phyloP scores from a whole-genome alignment of 2,329 filamentous ascomycete species.

The Rutstroemia sydowiana region DNA sequence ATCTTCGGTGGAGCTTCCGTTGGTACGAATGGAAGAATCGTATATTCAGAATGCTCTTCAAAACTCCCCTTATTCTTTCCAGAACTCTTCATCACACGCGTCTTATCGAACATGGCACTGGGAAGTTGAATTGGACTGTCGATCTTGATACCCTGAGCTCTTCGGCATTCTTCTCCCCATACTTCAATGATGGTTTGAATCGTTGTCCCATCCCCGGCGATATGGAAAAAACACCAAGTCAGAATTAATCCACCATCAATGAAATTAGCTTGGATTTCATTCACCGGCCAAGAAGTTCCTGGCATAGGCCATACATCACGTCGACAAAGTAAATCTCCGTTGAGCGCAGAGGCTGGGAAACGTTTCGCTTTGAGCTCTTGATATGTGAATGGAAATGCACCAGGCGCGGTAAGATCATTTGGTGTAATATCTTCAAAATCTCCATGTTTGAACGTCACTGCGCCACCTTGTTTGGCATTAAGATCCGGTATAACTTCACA shows the following conservation, averaged over 20 bases:
- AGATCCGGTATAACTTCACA: no score
- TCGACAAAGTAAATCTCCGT: no score
- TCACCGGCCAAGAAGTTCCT: no score
- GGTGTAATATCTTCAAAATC: no score
- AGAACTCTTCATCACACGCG: neutral
- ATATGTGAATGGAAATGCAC: no score
- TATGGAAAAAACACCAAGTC: neutral
- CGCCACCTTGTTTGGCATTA: no score
- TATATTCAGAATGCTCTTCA: neutral
- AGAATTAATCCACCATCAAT: conserved; percentile 4
- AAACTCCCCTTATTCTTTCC: neutral
- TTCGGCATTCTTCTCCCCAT: conserved; percentile 1
- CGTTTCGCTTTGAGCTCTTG: no score
- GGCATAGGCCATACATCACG: no score
- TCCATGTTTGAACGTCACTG: no score
- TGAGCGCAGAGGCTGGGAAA: no score
- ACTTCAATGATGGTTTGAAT: conserved; percentile 1
- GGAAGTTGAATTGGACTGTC: conserved; percentile 1
- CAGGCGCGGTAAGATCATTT: no score
- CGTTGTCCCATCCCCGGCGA: neutral
- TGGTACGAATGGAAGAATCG: neutral
- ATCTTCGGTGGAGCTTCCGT: neutral
- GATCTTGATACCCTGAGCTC: conserved; percentile 3
- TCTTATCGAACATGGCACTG: neutral
- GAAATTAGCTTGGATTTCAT: conserved; percentile 4